Percentiles rank a stretch among this genome's conserved stretches.
These are phyloP conservation scores for Coleophoma crateriformis DNA, from an alignment of 2,329 filamentous ascomycete species.

Conservation along the genomic window DNA sequence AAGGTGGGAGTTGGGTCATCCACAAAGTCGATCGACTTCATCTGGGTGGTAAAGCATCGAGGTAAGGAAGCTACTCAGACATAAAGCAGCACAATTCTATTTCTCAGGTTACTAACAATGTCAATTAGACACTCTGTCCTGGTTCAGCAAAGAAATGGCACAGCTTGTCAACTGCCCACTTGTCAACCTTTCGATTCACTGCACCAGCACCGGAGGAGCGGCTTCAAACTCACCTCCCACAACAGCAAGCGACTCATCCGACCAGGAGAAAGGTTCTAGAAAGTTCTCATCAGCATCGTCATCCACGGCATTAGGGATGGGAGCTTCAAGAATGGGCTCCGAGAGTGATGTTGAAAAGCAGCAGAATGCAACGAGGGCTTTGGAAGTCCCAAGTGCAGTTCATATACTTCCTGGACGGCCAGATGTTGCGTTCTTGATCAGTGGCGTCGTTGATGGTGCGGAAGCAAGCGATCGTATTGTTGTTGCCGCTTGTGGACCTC, in stretches of 20 bases:
- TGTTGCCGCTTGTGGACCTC: slow-evolving; percentile 41
- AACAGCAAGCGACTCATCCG: background rate
- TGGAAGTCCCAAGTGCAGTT: background rate
- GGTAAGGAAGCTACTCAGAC: slow-evolving; percentile 22
- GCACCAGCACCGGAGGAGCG: slow-evolving; percentile 5
- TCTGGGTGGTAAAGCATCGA: slow-evolving; percentile 39
- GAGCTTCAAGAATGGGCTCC: background rate
- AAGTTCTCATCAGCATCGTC: background rate
- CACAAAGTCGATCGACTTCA: slow-evolving; percentile 35
- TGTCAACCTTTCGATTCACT: slow-evolving; percentile 20
- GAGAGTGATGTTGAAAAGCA: background rate
- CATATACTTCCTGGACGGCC: slow-evolving; percentile 28
- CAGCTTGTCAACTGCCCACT: slow-evolving; percentile 16
- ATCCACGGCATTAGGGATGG: background rate
- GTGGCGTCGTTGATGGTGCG: slow-evolving; percentile 26
- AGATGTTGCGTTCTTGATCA: slow-evolving; percentile 32
- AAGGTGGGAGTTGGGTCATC: slow-evolving; percentile 29
- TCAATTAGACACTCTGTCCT: slow-evolving; percentile 14
- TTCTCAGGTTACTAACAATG: slow-evolving; percentile 2
- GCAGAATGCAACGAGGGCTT: background rate
- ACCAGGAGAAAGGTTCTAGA: background rate
- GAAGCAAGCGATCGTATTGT: slow-evolving; percentile 31
- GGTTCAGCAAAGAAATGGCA: slow-evolving; percentile 19
- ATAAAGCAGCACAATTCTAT: background rate
- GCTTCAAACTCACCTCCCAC: background rate